Evolutionary conservation across 257 asterid species (phyloP), one percentile per base, ranked within the genome.

Genomic region (Sherardia arvensis): DNA sequence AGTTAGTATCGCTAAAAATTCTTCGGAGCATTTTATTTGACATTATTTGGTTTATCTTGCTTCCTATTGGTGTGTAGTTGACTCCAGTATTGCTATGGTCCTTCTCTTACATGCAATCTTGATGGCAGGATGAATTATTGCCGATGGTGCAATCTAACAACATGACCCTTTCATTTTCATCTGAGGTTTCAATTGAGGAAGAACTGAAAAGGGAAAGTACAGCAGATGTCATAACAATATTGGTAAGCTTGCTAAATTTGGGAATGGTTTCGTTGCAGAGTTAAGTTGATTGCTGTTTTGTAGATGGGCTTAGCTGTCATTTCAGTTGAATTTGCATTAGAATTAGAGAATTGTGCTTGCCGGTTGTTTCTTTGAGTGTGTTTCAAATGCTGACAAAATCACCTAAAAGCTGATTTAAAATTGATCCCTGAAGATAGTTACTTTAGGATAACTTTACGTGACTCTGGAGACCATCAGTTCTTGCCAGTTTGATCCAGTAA

Each of bases 141-240:
- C 94, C 91, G 11, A 64, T 93, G 90, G 95, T 85, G 67, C 84
- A 64, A 66, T 82, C 92, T 26, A 81, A 71, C 70, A 90, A 87
- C 69, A 75, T 93, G 75, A 83, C 94, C 43, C 92, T 87, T 27
- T 78, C 97, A 49, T 90, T 85, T 77, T 93, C 99, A 53, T 81
- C 99, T 57, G 99, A 93, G 82, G 84, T 95, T 78, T 93, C 99
- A 59, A 66, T 93, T n/a, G 97, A 93, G 87, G 97, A 93, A 74
- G 99, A 93, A 77, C 69, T 93, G 58, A 93, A 90, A 84, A 83
- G 99, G 80, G 99, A 93, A 73, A 93, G 97, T 69, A 93, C 97
- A 54, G 97, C 99, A 55, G 99, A 93, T 83, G 90, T 78, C 73
- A 87, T 93, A 53, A 93, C 99, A 60, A 93, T 93, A 61, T 45